A percentile compares a stretch with the other conserved stretches of the same genome.
Conservation (phyloP, 768 basidiomycete species). For the Fistulinella prunicolor region DNA sequence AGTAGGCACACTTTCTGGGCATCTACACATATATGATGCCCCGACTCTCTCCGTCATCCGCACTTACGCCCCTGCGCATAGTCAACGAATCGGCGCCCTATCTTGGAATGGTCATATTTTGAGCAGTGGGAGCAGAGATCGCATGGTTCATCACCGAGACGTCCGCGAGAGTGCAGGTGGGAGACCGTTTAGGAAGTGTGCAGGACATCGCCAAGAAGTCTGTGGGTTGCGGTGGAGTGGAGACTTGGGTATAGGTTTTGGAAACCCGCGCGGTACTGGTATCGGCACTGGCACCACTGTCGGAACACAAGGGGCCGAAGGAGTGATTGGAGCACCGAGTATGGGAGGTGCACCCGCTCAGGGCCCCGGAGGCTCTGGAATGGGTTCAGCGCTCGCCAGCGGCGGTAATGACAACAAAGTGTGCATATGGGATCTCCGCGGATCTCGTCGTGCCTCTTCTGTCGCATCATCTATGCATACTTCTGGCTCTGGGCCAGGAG, state of each 20-base stretch:
- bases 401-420: slow-evolving; percentile 99
- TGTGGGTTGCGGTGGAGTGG: slow-evolving; percentile 92
- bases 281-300: slow-evolving; percentile 3
- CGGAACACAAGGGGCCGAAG: no score
- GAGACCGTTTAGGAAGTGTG: slow-evolving; percentile 67
- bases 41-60: slow-evolving; percentile 69
- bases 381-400: slow-evolving; percentile 69
- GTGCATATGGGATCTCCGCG: slow-evolving; percentile 91
- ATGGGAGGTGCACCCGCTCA: slow-evolving; percentile 25
- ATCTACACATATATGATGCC: slow-evolving; percentile 93
- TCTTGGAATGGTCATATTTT: slow-evolving; percentile 92
- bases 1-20: slow-evolving; percentile 87
- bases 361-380: slow-evolving; percentile 31
- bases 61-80: slow-evolving; percentile 82
- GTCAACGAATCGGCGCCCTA: slow-evolving; percentile 86
- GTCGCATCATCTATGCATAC: slow-evolving; percentile 24
- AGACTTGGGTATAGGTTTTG: slow-evolving; percentile 26
- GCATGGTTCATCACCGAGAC: slow-evolving; percentile 88
- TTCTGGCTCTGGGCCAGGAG: slow-evolving; percentile 30
- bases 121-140: slow-evolving; percentile 88
- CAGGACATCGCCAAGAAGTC: slow-evolving; percentile 88
- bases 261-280: slow-evolving; percentile 19
- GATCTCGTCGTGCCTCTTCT: slow-evolving; percentile 42
- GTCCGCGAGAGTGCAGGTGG: slow-evolving; percentile 62
- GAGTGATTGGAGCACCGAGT: slow-evolving; percentile 18